Evolutionary conservation across 2,329 filamentous ascomycete genomes (phyloP), one percentile per base, ranked within the genome.

Genomic region (Lizonia empirigonia): DNA sequence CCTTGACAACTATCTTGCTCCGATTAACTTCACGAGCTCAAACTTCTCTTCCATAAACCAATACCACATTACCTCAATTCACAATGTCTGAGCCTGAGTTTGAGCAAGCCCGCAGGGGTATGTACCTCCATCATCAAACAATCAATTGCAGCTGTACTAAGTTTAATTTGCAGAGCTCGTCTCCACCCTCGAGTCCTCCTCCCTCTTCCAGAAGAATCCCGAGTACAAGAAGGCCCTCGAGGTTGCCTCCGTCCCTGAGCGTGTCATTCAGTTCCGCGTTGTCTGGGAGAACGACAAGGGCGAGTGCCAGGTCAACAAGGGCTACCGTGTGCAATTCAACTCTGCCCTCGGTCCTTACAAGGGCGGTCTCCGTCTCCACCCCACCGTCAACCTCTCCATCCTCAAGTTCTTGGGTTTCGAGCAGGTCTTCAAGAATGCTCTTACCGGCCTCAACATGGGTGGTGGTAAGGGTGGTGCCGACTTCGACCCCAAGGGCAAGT

Each of bases 391-490:
- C 74, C 79, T 87, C 45, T 84, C 80, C 50, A 81, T 85, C 70
- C 85, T 99, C 69, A 99, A 99, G 82, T 97, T 97, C 81, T 84
- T 99, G 72, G 94, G 93, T 62, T 97, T 97, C 71, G 94, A 99
- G 86, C 94, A 97, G 81, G 95, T 93, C 80, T 97, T 97, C 85
- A 97, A 97, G 85, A 97, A 97, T 90, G 94, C 94, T 64, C 81
- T 97, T 65, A 97, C 94, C 56, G 94, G 94, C 72, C 79, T 95
- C 71, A 90, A 85, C 80, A 97, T 99, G 86, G 94, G 94, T 62
- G 94, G 94, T 80, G 94, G 89, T 72, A 97, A 97, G 82, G 94
- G 94, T 79, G 94, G 94, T 70, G 88, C 93, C 75, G 94, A 97
- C 82, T 97, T 99, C 76, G 91, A 97, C 79, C 94, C 94, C 76